phyloP scores from a whole-genome alignment of 2,329 filamentous ascomycete genomes.

The Cladosporium sphaerospermum region DNA sequence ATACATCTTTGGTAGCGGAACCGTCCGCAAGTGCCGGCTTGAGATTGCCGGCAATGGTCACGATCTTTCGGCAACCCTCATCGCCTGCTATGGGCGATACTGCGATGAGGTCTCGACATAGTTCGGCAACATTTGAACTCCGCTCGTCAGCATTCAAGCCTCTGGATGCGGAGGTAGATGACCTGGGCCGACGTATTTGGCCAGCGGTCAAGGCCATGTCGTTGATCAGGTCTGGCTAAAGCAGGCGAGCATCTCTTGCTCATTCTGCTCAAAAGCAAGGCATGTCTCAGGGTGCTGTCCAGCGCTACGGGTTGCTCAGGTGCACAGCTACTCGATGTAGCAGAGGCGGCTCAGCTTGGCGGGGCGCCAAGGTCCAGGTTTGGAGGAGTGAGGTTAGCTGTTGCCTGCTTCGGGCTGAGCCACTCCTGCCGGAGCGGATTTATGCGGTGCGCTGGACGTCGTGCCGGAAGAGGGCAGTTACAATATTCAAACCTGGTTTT shows the following conservation, averaged over 20 bases:
- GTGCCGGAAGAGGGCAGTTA: not conserved
- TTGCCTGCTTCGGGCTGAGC: conserved; percentile 1
- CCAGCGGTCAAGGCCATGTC: conserved; percentile 23
- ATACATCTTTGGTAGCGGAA: conserved; percentile 22
- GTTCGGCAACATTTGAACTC: conserved; percentile 18
- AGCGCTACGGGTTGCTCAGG: conserved; percentile 3
- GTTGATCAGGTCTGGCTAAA: conserved; percentile 11
- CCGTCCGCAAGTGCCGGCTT: conserved; percentile 1
- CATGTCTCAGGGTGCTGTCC: not conserved
- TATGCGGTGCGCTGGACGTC: not conserved
- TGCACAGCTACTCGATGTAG: conserved; percentile 9
- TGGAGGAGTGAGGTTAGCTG: not conserved
- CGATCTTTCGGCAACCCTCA: conserved; percentile 1
- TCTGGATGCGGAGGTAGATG: conserved; percentile 19
- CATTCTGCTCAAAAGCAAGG: conserved; percentile 15
- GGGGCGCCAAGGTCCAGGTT: not conserved
- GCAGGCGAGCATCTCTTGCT: conserved; percentile 13
- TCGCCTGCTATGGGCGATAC: not conserved
- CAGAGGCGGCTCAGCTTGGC: conserved; percentile 4
- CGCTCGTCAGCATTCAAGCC: conserved; percentile 24
- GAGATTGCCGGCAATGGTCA: not conserved
- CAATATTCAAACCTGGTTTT: not conserved
- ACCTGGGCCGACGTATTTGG: conserved; percentile 20
- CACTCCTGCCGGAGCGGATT: not conserved
- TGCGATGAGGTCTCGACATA: conserved; percentile 19